Conservation (phyloP, 257 asterid genomes). For the Capsicum pubescens region DNA sequence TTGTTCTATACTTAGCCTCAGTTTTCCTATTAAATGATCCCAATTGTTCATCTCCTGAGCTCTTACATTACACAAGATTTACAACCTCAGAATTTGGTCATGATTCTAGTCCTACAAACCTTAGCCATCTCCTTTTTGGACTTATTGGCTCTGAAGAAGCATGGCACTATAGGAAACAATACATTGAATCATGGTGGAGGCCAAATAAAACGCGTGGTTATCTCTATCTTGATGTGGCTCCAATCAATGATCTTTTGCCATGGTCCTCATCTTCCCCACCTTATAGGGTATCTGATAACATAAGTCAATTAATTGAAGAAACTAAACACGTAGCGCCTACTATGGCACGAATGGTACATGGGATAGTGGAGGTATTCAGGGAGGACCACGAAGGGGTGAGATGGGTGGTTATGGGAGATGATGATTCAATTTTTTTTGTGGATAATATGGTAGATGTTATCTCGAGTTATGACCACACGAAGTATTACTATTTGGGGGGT, state of each 20-base stretch:
- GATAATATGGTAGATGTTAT: constrained; percentile 68
- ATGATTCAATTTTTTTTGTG: constrained; percentile 65
- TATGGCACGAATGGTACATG: constrained; percentile 63
- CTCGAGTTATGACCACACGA: constrained; percentile 50
- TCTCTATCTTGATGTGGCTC: constrained; percentile 53
- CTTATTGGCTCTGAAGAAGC: constrained; percentile 55
- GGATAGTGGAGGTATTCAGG: constrained; percentile 56
- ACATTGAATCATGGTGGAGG: constrained; percentile 67
- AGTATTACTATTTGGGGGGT: constrained; percentile 62
- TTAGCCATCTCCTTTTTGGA: constrained; percentile 60
- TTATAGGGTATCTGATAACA: constrained; percentile 49
- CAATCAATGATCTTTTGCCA: constrained; percentile 49
- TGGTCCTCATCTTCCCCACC: constrained; percentile 59
- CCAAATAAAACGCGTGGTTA: constrained; percentile 48
- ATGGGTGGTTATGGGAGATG: constrained; percentile 82
- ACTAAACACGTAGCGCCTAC: constrained; percentile 39
- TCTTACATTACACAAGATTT: constrained; percentile 11
- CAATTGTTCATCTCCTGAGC: constrained; percentile 29
- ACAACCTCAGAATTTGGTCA: neutral
- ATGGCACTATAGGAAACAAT: constrained; percentile 46
- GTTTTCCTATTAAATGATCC: constrained; percentile 30
- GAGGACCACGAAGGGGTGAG: constrained; percentile 48
- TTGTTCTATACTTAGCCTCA: constrained; percentile 35
- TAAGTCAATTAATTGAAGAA: constrained; percentile 37
- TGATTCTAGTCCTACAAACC: constrained; percentile 41